Evolutionary conservation across 179 eudicot species (phyloP), one percentile per base, ranked within the genome.

Genomic region (Beta lomatogona): DNA sequence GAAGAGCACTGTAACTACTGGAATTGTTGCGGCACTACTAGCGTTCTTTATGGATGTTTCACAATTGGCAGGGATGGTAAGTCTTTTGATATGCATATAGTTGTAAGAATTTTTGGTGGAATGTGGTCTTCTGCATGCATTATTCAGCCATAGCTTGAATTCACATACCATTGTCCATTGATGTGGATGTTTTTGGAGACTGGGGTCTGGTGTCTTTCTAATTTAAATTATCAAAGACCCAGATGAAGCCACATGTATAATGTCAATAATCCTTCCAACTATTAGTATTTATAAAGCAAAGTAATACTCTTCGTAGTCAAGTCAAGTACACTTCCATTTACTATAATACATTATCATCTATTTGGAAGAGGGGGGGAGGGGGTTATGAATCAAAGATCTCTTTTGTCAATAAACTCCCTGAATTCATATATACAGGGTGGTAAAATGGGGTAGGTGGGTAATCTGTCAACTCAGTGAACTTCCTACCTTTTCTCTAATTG

Each of bases 31-130:
- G 63, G 96, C 97, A 77, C 63, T 81, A 41, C 86, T 95, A 84
- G 94, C 97, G 57, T 91, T 94, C 83, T 89, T 86, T 80, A 94
- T 95, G 99, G 97, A 95, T 80, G 98, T 95, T 79, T 91, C 90
- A 68, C 91, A 89, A 77, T 88, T 95, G 87, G 92, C 99, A 53
- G 98, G 99, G 76, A 95, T 95, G 99, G 99, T 95, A 85, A 71
- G 96, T 82, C 31, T 79, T 9, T 79, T 55, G 13, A 71, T 15
- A 45, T 81, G 41, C 48, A 31, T 21, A 60, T 60, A 76, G 66
- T 76, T 57, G 31, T 67, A 11, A 19, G 6, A 21, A 59, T 44
- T 46, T 48, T 71, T 55, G 46, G 28, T 44, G 25, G 19, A 36
- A 3, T 46, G 66, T 73, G 70, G 53, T 4, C 50, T 15, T 66